Percentiles rank a stretch among this genome's conserved stretches.
These are phyloP conservation scores for Exophiala calicioides DNA, from an alignment of 2,329 filamentous ascomycete genomes.

Conservation along the genomic window DNA sequence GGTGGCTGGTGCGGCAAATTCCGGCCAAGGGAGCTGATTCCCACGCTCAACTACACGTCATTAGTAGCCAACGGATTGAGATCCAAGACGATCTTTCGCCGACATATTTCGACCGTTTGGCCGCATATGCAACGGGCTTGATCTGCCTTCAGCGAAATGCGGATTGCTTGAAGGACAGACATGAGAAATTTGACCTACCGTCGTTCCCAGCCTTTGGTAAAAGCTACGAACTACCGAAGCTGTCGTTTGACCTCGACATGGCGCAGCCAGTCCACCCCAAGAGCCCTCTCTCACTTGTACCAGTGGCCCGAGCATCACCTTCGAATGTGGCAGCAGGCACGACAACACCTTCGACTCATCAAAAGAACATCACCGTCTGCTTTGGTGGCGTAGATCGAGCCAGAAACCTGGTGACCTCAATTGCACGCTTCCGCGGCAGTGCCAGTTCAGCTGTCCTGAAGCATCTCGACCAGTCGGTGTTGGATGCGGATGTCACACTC, in stretches of 20 bases:
- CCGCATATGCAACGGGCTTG: conserved; percentile 22
- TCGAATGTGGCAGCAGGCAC: not conserved
- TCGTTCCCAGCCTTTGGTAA: conserved; percentile 19
- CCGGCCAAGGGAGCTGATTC: not conserved
- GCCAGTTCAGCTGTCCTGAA: conserved; percentile 20
- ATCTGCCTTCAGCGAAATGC: conserved; percentile 25
- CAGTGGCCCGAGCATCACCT: not conserved
- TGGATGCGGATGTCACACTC: conserved; percentile 23
- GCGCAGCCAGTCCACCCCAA: conserved; percentile 3
- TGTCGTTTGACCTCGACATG: conserved; percentile 22
- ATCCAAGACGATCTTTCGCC: conserved; percentile 21
- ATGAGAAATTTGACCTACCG: conserved; percentile 17
- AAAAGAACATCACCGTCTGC: conserved; percentile 17
- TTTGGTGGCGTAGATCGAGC: conserved; percentile 22
- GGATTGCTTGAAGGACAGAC: conserved; percentile 17
- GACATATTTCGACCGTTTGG: conserved; percentile 26
- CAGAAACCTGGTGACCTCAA: conserved; percentile 6
- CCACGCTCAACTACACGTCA: conserved; percentile 17
- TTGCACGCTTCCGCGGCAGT: conserved; percentile 17
- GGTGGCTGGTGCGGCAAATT: conserved; percentile 65
- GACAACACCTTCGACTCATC: not conserved
- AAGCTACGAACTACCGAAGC: conserved; percentile 18
- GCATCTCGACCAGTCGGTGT: conserved; percentile 18
- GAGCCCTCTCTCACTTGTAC: not conserved
- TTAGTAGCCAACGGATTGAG: conserved; percentile 22